Evolutionary conservation across 306 rosid species (phyloP).

Genomic region (Cicer pinnatifidum): DNA sequence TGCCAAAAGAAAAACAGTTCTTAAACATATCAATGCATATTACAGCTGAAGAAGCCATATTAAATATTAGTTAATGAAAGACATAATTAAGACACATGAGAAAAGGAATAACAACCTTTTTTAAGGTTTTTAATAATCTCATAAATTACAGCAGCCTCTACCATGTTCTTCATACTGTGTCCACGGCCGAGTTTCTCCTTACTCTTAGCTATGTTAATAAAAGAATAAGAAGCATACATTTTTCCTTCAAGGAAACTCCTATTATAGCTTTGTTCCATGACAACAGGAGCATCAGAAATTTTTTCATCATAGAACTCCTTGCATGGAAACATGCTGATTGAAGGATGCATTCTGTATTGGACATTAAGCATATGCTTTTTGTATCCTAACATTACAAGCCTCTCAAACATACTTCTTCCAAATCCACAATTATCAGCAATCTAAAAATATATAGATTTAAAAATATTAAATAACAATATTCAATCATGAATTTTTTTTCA

Average conservation of each 20-base stretch:
- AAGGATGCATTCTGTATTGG: conserved; percentile 60
- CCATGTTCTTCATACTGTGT: conserved; percentile 48
- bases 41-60: neutral
- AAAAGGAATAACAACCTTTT: conserved; percentile 45
- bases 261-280: conserved; percentile 21
- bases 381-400: conserved; percentile 47
- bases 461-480: neutral
- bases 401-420: conserved; percentile 57
- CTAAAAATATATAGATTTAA: conserved; percentile 15
- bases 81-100: too few relatives aligned
- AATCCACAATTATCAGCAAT: conserved; percentile 44
- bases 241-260: conserved; percentile 42
- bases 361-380: conserved; percentile 47
- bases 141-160: conserved; percentile 55
- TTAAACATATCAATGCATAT: neutral
- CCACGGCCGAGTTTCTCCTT: conserved; percentile 44
- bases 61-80: too few relatives aligned
- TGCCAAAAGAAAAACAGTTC: neutral
- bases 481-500: neutral
- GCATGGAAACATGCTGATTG: conserved; percentile 53
- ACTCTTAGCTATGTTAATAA: conserved; percentile 49
- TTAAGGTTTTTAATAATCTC: conserved; percentile 56
- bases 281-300: conserved; percentile 46
- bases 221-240: conserved; percentile 47
- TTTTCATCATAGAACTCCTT: conserved; percentile 47